phyloP scores from a whole-genome alignment of 768 basidiomycete genomes.

The Calocybe cyanea region DNA sequence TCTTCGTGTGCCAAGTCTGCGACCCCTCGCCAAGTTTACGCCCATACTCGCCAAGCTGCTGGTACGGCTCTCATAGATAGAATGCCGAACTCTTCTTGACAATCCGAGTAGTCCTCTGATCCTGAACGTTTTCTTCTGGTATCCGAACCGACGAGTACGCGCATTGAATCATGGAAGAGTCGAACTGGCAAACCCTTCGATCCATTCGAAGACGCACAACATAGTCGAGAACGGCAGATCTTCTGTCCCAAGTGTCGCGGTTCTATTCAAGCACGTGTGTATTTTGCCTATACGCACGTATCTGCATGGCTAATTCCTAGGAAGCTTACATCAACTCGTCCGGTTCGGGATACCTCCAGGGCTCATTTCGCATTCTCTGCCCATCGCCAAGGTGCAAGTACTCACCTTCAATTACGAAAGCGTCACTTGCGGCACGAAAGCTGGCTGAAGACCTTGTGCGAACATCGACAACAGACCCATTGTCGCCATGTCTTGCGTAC shows the following conservation, averaged over 20 bases:
- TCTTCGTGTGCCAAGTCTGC: constrained; percentile 9
- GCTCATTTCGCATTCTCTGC: constrained; percentile 13
- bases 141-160: background rate
- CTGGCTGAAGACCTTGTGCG: constrained; percentile 15
- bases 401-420: background rate
- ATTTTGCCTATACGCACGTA: too few species aligned
- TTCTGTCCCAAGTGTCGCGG: constrained; percentile 7
- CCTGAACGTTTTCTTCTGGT: background rate
- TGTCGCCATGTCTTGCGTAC: constrained; percentile 9
- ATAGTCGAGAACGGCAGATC: background rate
- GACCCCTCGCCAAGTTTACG: background rate
- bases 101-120: constrained; percentile 1
- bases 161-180: background rate
- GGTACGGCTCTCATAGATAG: background rate
- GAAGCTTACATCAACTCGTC: constrained; percentile 11
- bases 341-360: constrained; percentile 15
- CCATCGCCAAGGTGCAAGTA: background rate
- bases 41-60: constrained; percentile 5
- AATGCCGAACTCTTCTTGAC: background rate
- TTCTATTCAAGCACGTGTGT: background rate
- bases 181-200: constrained; percentile 5
- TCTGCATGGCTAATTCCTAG: background rate
- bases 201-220: constrained; percentile 7
- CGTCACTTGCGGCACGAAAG: constrained; percentile 6
- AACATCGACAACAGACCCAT: background rate